Evolutionary conservation across 1,284 basidiomycete genomes (phyloP), one percentile per base, ranked within the genome.

Genomic region (Porodaedalea pini): DNA sequence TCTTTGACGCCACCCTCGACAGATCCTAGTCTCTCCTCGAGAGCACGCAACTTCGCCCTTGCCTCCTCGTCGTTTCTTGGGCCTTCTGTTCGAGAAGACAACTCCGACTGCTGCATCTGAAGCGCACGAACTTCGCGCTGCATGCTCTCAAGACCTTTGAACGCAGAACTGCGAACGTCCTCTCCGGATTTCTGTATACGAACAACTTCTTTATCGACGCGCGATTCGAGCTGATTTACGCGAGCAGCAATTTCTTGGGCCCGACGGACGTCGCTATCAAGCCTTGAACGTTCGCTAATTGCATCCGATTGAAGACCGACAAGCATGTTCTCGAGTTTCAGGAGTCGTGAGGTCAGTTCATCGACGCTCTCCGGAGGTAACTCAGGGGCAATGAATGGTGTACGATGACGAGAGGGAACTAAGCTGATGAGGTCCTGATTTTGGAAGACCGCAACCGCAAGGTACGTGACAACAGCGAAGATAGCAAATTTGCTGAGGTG

Each of bases 1-100:
- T 89, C 86, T 67, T 83, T 82, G 52, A 89, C 79, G 5, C 80
- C 81, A n/a, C 80, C 78, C 67, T 92, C 89, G 5, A 91, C 76
- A 36, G 70, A 68, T 0, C 77, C 81, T 17, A 93, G 63, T 3
- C 84, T 78, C 41, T 85, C 80, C 63, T 89, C 85, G 32, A 91
- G 67, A 0, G 73, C 67, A 56, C 71, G 74, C 47, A 90, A 65
- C 66, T 77, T 79, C 44, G 69, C 72, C 10, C 80, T 72, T 0
- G 85, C 80, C 61, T 85, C 85, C 21, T 82, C 83, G 62, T 83
- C 81, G 27, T 56, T 59, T 3, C 64, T 58, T 10, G 63, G 57
- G 57, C 47, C 50, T 56, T 65, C 37, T 45, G 62, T 31, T 65
- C 60, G 77, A 68, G 75, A 75, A 31, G 76, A 73, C 50, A 75